These are phyloP conservation scores for Candida anglica DNA, from an alignment of 805 yeast species.

Conservation along the genomic window DNA sequence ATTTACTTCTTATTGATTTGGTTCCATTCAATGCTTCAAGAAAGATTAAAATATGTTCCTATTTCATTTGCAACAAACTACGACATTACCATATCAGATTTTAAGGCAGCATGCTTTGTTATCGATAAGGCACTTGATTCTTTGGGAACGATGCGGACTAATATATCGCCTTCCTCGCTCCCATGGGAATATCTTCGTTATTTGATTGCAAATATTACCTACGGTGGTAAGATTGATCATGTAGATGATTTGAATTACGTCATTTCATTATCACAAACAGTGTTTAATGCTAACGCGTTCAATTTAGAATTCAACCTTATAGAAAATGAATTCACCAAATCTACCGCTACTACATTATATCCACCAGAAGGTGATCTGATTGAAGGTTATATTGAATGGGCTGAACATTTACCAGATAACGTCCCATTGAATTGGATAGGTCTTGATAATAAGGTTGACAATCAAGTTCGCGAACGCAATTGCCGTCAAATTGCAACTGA, in stretches of 20 bases:
- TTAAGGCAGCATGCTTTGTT: slow-evolving; percentile 44
- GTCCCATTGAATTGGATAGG: slow-evolving; percentile 55
- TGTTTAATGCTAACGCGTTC: slow-evolving; percentile 41
- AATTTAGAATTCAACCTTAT: slow-evolving; percentile 41
- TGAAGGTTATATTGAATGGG: slow-evolving; percentile 45
- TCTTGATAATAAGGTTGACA: slow-evolving; percentile 41
- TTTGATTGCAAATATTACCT: slow-evolving; percentile 51
- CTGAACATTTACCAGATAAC: slow-evolving; percentile 46
- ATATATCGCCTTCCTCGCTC: slow-evolving; percentile 42
- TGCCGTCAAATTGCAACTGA: slow-evolving; percentile 5
- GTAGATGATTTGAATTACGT: slow-evolving; percentile 37
- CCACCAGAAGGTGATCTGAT: slow-evolving; percentile 44
- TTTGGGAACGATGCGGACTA: slow-evolving; percentile 19
- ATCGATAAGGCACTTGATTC: slow-evolving; percentile 39
- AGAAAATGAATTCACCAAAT: slow-evolving; percentile 16
- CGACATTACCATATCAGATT: slow-evolving; percentile 75
- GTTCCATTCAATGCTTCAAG: slow-evolving; percentile 65
- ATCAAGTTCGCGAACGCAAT: slow-evolving; percentile 17
- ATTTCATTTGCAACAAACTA: slow-evolving; percentile 57
- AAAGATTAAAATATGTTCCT: slow-evolving; percentile 57
- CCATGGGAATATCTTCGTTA: slow-evolving; percentile 53
- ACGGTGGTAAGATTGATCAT: slow-evolving; percentile 62
- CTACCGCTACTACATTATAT: slow-evolving; percentile 13
- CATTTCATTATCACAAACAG: slow-evolving; percentile 22
- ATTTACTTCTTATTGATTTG: slow-evolving; percentile 57